Conservation (phyloP, 768 basidiomycete species). For the Pisolithus microcarpus region DNA sequence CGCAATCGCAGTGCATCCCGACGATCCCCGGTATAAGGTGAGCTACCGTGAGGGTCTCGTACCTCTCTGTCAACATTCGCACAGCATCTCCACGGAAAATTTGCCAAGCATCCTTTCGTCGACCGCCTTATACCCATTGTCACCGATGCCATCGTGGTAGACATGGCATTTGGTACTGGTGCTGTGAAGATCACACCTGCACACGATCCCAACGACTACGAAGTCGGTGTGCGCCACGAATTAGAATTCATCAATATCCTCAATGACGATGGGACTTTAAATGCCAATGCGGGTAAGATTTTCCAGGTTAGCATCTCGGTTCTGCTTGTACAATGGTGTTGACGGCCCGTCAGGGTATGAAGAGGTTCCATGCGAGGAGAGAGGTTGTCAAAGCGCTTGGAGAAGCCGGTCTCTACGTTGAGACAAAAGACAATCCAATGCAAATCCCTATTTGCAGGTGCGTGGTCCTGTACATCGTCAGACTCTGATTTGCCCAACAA, state of each 20-base stretch:
- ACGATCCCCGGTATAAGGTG: slow-evolving; percentile 83
- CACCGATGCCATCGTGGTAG: slow-evolving; percentile 74
- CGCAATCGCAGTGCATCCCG: slow-evolving; percentile 92
- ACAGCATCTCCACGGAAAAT: slow-evolving; percentile 91
- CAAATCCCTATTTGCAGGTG: slow-evolving; percentile 89
- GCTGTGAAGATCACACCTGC: slow-evolving; percentile 99
- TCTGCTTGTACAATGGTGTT: not conserved
- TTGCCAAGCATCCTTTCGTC: slow-evolving; percentile 83
- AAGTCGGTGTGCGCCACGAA: slow-evolving; percentile 81
- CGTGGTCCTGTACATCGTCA: slow-evolving; percentile 13
- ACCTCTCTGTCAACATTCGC: not conserved
- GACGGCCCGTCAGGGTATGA: slow-evolving; percentile 65
- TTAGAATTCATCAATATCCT: slow-evolving; percentile 90
- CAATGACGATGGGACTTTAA: slow-evolving; percentile 95
- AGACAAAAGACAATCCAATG: slow-evolving; percentile 96
- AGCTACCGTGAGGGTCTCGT: not conserved
- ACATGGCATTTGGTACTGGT: slow-evolving; percentile 95
- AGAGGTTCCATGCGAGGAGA: slow-evolving; percentile 88
- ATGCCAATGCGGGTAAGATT: slow-evolving; percentile 73
- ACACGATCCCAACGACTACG: slow-evolving; percentile 96
- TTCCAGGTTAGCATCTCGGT: slow-evolving; percentile 46
- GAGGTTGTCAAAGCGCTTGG: slow-evolving; percentile 79
- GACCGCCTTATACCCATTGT: slow-evolving; percentile 83
- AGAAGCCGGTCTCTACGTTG: slow-evolving; percentile 78
- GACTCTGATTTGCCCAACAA: slow-evolving; percentile 1